Evolutionary conservation across 305 asterid genomes (phyloP).

Genomic region (Solanum chacoense): DNA sequence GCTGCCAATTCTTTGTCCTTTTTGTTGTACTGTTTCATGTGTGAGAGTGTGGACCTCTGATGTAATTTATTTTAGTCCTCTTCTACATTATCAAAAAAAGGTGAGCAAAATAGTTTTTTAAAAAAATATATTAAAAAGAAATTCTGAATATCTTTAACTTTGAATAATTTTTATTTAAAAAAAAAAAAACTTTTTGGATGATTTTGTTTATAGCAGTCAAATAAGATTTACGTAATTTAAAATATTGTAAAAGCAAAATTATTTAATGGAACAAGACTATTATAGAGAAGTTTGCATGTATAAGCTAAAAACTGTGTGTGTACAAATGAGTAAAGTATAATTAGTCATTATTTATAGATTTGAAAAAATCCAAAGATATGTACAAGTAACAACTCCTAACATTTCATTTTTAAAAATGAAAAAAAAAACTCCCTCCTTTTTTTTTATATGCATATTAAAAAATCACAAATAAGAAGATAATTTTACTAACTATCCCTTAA

Average conservation of each 20-base stretch:
- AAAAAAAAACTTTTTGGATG: background rate
- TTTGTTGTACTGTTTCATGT: background rate
- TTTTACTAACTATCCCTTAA: too few relatives aligned
- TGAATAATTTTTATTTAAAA: too few relatives aligned
- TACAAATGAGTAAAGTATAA: background rate
- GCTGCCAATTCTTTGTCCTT: conserved; percentile 3
- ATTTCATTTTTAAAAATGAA: background rate
- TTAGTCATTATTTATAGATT: background rate
- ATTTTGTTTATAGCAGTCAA: background rate
- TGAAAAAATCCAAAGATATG: background rate
- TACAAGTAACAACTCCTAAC: background rate
- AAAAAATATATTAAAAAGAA: background rate
- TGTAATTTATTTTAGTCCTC: background rate
- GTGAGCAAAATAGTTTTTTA: background rate
- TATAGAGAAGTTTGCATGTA: background rate
- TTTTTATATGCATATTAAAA: too few relatives aligned
- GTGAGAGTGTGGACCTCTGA: background rate
- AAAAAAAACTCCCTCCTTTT: too few relatives aligned
- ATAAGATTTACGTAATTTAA: too few relatives aligned
- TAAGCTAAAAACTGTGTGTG: background rate
- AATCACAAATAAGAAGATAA: background rate
- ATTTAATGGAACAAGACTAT: background rate
- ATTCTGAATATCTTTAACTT: background rate
- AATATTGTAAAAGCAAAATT: background rate
- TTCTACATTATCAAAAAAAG: background rate